Evolutionary conservation across 306 rosid species (phyloP), one percentile per base, ranked within the genome.

Genomic region (Alnus glutinosa): DNA sequence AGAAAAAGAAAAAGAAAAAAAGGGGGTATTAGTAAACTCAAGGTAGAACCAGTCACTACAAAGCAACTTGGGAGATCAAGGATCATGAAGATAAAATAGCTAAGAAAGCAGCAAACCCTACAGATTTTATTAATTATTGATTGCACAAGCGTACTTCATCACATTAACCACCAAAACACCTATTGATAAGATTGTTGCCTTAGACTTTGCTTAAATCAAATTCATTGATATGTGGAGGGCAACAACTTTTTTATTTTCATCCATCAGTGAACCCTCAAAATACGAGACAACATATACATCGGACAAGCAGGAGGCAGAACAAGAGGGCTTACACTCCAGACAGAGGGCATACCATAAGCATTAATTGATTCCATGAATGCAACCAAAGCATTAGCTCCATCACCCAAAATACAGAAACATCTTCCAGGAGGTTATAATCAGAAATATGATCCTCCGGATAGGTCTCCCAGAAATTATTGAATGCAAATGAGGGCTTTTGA

Each of bases 61-160:
- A 67, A 55, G 52, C 39, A 78, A 42, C 76, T n/a, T 36, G 7
- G 30, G 75, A 75, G 44, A 61, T 57, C 44, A 58, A 13, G 73
- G 54, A 9, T 55, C 58, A 44, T 52, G 70, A 71, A 46, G 5
- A 52, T 47, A 12, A 12, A 73, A 61, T 18, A 37, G 4, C 15
- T 51, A 39, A 9, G 5, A 5, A 42, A 42, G 46, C 46, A 42
- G 46, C 46, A 42, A 42, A 42, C 46, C 46, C 46, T 42, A 4
- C 46, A 42, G 46, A 42, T 42, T 42, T 32, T 62, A 34, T 62
- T 13, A 62, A 62, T 62, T 34, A 52, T 52, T 52, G 19, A 52
- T 52, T 30, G 46, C 46, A 7, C 44, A 12, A 62, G 69, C 12
- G 5, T 32, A 37, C 68, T 61, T 30, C 69, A 30, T 61, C 68